Evolutionary conservation across 2,329 filamentous ascomycete species (phyloP).

Genomic region (Pyricularia grisea): DNA sequence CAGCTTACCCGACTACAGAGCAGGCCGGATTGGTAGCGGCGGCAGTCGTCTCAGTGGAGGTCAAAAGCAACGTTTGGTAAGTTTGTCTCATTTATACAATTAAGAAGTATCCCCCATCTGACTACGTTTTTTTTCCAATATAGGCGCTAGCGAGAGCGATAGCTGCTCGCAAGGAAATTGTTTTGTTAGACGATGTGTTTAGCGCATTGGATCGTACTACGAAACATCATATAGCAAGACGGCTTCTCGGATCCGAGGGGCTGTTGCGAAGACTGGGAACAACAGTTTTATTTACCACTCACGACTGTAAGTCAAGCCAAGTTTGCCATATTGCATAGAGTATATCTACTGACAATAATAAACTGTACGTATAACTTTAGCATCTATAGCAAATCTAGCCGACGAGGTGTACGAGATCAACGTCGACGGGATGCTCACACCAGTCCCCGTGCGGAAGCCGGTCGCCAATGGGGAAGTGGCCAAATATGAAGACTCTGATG

Average conservation of each 20-base stretch:
- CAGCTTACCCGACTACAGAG: not conserved
- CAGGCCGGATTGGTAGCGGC: not conserved
- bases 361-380: constrained; percentile 23
- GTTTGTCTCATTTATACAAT: not conserved
- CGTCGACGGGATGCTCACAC: not conserved
- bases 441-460: not conserved
- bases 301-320: constrained; percentile 11
- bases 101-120: not conserved
- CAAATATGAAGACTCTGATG: not conserved
- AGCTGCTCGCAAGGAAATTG: constrained; percentile 8
- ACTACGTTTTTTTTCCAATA: not conserved
- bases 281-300: constrained; percentile 6
- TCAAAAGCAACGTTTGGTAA: constrained; percentile 1
- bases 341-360: constrained; percentile 7
- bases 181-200: constrained; percentile 26
- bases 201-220: constrained; percentile 22
- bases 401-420: constrained; percentile 22
- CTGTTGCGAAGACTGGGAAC: constrained; percentile 10
- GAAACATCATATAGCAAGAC: constrained; percentile 15
- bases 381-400: constrained; percentile 27
- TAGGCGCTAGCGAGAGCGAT: constrained; percentile 9
- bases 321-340: not conserved
- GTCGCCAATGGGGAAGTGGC: not conserved
- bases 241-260: constrained; percentile 8
- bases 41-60: not conserved